phyloP scores from a whole-genome alignment of 306 rosid genomes.

The Lagenaria siceraria region DNA sequence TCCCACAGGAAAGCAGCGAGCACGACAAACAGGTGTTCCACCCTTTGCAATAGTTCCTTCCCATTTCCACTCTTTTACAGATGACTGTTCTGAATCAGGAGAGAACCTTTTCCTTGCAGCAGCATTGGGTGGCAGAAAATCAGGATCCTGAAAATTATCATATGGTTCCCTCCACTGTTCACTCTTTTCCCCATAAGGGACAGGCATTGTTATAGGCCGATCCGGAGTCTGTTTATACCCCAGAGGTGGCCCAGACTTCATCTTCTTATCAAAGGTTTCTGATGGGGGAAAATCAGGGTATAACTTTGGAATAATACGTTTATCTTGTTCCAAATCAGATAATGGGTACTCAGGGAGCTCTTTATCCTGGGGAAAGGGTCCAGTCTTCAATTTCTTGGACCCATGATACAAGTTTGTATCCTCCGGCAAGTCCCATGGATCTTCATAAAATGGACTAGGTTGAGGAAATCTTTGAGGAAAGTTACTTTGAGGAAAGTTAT shows the following conservation, averaged over 20 bases:
- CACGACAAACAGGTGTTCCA: slow-evolving; percentile 91
- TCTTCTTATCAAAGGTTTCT: slow-evolving; percentile 35
- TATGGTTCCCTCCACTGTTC: slow-evolving; percentile 54
- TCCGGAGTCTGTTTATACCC: slow-evolving; percentile 44
- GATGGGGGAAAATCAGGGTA: slow-evolving; percentile 35
- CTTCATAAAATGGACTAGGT: slow-evolving; percentile 42
- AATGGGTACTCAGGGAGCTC: slow-evolving; percentile 80
- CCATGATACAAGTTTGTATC: slow-evolving; percentile 38
- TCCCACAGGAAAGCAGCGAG: slow-evolving; percentile 97
- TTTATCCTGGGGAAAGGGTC: slow-evolving; percentile 37
- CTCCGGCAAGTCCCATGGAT: slow-evolving; percentile 48
- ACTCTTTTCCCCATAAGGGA: slow-evolving; percentile 34
- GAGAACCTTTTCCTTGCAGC: slow-evolving; percentile 47
- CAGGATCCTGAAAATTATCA: slow-evolving; percentile 39
- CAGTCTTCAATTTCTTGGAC: slow-evolving; percentile 54
- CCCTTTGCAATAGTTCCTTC: slow-evolving; percentile 99
- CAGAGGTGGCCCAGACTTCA: slow-evolving; percentile 39
- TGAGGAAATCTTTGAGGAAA: slow-evolving; percentile 40
- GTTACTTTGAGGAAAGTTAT: slow-evolving; percentile 39
- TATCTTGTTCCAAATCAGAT: slow-evolving; percentile 52
- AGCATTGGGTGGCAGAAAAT: slow-evolving; percentile 34
- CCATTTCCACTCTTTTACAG: slow-evolving; percentile 87
- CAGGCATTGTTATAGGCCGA: slow-evolving; percentile 28
- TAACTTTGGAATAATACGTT: slow-evolving; percentile 30
- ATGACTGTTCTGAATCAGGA: slow-evolving; percentile 51